These are phyloP conservation scores for Aphanomyces cochlioides DNA, from an alignment of 352 stramenopile species.

Conservation along the genomic window DNA sequence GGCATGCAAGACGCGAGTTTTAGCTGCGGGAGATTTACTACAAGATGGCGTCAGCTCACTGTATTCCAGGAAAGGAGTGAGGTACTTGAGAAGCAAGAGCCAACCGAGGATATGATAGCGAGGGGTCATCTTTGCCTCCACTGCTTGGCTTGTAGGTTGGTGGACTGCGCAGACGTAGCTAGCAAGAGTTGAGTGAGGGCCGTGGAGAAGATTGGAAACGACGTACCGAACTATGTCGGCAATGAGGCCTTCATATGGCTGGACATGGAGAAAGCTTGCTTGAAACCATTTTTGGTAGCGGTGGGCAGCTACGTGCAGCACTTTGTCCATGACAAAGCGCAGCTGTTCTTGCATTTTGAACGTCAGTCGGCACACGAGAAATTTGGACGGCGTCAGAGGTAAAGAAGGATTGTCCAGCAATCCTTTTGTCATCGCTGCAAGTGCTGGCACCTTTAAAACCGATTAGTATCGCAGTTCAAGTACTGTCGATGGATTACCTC, in stretches of 20 bases:
- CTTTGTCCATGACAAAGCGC: slow-evolving; percentile 78
- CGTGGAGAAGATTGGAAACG: neutral
- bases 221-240: slow-evolving; percentile 73
- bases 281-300: slow-evolving; percentile 87
- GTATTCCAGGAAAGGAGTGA: neutral
- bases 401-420: slow-evolving; percentile 37
- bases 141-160: slow-evolving; percentile 75
- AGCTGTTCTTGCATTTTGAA: slow-evolving; percentile 85
- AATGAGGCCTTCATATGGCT: slow-evolving; percentile 66
- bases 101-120: slow-evolving; percentile 83
- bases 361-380: slow-evolving; percentile 72
- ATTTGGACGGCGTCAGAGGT: slow-evolving; percentile 65
- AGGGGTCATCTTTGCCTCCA: slow-evolving; percentile 77
- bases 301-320: slow-evolving; percentile 21
- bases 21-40: slow-evolving; percentile 66
- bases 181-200: neutral
- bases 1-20: slow-evolving; percentile 70
- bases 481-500: slow-evolving; percentile 44
- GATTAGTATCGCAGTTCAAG: neutral
- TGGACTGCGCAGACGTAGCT: slow-evolving; percentile 66
- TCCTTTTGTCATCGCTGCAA: neutral
- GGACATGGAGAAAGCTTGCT: slow-evolving; percentile 64
- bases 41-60: slow-evolving; percentile 2
- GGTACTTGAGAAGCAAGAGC: slow-evolving; percentile 80
- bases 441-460: neutral